phyloP scores from a whole-genome alignment of 352 stramenopile genomes.

The Phytophthora quininea region DNA sequence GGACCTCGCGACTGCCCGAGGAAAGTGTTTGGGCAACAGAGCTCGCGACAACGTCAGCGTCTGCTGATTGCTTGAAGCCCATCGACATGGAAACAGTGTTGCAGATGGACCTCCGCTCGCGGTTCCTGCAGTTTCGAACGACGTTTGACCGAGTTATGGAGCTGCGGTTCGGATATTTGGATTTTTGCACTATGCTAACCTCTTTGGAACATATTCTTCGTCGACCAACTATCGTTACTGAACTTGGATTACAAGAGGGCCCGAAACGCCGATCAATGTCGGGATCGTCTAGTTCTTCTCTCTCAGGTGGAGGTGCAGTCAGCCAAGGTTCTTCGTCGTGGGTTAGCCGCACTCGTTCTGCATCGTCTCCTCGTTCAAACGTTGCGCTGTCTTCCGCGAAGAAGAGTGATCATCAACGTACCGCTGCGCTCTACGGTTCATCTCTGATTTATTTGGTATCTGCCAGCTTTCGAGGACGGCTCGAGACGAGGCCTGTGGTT shows the following conservation, averaged over 20 bases:
- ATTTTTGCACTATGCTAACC: slow-evolving; percentile 72
- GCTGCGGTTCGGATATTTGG: slow-evolving; percentile 83
- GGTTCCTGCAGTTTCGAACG: slow-evolving; percentile 68
- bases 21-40: slow-evolving; percentile 70
- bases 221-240: slow-evolving; percentile 28
- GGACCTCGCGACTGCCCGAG: slow-evolving; percentile 74
- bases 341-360: slow-evolving; percentile 21
- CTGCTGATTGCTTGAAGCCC: slow-evolving; percentile 80
- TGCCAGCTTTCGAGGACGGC: slow-evolving; percentile 70
- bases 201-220: slow-evolving; percentile 66
- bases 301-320: slow-evolving; percentile 45
- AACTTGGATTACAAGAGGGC: slow-evolving; percentile 6
- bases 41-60: slow-evolving; percentile 43
- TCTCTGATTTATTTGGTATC: slow-evolving; percentile 81
- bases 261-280: slow-evolving; percentile 51
- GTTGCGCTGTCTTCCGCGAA: slow-evolving; percentile 21
- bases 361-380: slow-evolving; percentile 32
- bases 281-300: slow-evolving; percentile 56
- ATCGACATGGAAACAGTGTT: slow-evolving; percentile 73
- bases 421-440: slow-evolving; percentile 58
- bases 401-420: slow-evolving; percentile 40
- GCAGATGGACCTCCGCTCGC: slow-evolving; percentile 68
- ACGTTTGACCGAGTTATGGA: slow-evolving; percentile 83
- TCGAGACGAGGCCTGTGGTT: slow-evolving; percentile 75
- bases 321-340: slow-evolving; percentile 36